Base-by-base conservation (phyloP, 768 basidiomycete species). In the Russula griseocarnosa region DNA sequence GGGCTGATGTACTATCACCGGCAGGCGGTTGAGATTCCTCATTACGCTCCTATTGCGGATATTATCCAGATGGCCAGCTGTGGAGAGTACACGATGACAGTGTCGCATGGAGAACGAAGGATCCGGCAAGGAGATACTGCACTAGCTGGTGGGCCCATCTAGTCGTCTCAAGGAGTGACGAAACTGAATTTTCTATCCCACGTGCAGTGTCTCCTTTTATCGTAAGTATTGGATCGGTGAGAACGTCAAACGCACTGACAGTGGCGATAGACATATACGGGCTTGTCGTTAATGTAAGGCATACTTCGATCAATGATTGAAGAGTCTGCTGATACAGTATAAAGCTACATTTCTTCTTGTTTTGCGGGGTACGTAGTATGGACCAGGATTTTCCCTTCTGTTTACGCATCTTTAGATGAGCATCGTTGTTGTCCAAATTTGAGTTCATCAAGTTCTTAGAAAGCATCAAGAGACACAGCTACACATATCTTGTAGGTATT, bases 21-120 rank as follows among this genome's bases (percentile, higher is more conserved):
- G 11, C 38, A 86, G 86, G 89, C 86, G 11, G 86, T 88, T 20
- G 79, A 78, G 9, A 84, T 90, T 61, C 71, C 88, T 0, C 88
- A 90, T 71, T 66, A 83, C 70, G 73, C 80, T 0, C 80, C 87
- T 6, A 85, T 89, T 34, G 77, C 81, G 20, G 89, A 88, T 60
- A 58, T 72, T 13, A 58, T 73, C 16, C 73, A 73, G 65, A 68
- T 69, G 60, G 65, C 71, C 9, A 40, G 61, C 11, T 66, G 18
- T 50, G 59, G 34, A 65, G 58, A 22, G 53, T 68, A 3, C 67
- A 70, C 44, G 70, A 74, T 28, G 76, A 82, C 50, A 71, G 73
- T 36, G 66, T 74, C 71, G 38, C 72, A 60, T 60, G 72, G 74
- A 70, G 60, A 74, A 72, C 69, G 76, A 76, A 71, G 76, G 59